Base-by-base conservation (phyloP, 768 basidiomycete genomes). In the Brasilioporus rufonigricans region DNA sequence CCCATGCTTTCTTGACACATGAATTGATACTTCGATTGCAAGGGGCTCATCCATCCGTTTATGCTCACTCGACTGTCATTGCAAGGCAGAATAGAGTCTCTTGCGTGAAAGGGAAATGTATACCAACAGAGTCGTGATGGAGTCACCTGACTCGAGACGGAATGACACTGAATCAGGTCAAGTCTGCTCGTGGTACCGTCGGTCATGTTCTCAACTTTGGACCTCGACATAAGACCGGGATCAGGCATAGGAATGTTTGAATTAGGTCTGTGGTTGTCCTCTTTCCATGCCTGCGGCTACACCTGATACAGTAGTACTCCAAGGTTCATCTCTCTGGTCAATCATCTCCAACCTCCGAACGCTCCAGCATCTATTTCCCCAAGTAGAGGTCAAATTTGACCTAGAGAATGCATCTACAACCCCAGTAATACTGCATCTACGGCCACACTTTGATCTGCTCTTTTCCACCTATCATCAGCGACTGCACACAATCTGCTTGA, bases 361-460 rank as follows among this genome's bases (percentile, higher is more conserved):
- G 26, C 76, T 84, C 23, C 84, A 83, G 48, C 82, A 89, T 58
- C 71, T 78, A 41, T 92, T 89, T 58, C 91, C 91, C 41, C 86
- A 89, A 62, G 83, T 93, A 50, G 89, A 92, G 58, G 76, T 93
- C 67, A 91, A 91, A 72, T 91, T 85, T 61, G 91, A 93, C 65
- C 80, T 83, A 27, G 87, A 89, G 61, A 71, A 84, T 29, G 80
- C 87, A 14, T 75, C 81, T 13, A 84, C 79, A 1, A 87, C 89
- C 0, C 89, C 90, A 2, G 76, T 93, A 23, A 79, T 93, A 62
- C 72, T 93, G 0, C 89, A 92, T 62, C 72, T 92, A 26, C 84
- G 86, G 18, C 91, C 91, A 1, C 87, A 93, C 66, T 76, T 93
- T 50, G 89, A 92, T 66, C 79, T 93, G n/a, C 77, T 93, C 41